phyloP scores from a whole-genome alignment of 805 yeast genomes.

The Scheffersomyces coipomensis region DNA sequence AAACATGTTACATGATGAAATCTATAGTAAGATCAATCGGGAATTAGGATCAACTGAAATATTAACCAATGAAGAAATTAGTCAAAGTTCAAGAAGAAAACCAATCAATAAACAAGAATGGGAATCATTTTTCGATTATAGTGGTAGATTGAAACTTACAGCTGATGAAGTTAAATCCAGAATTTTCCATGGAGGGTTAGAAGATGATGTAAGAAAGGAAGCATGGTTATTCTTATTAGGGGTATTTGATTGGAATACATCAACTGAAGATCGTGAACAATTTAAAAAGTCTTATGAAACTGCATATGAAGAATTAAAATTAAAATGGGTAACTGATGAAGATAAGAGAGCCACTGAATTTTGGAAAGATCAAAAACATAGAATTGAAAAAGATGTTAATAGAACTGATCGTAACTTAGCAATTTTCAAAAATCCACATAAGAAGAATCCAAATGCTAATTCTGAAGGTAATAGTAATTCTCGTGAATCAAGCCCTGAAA shows the following conservation, averaged over 20 bases:
- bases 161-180: conserved; percentile 75
- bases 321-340: conserved; percentile 63
- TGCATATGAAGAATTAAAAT: conserved; percentile 63
- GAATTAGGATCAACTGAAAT: conserved; percentile 63
- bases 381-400: conserved; percentile 91
- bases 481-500: conserved; percentile 31
- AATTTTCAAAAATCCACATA: conserved; percentile 52
- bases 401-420: conserved; percentile 83
- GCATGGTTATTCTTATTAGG: conserved; percentile 87
- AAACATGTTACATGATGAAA: conserved; percentile 55
- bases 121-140: conserved; percentile 76
- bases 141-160: conserved; percentile 74
- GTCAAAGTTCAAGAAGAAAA: conserved; percentile 61
- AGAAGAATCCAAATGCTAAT: conserved; percentile 12
- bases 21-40: conserved; percentile 53
- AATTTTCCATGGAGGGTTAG: conserved; percentile 88
- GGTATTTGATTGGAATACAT: conserved; percentile 87
- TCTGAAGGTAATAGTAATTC: conserved; percentile 11
- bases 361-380: conserved; percentile 85
- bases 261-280: conserved; percentile 62
- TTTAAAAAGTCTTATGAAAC: conserved; percentile 54
- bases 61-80: conserved; percentile 58
- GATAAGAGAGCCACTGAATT: conserved; percentile 54
- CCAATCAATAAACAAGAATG: conserved; percentile 74
- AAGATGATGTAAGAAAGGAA: conserved; percentile 54